Base-by-base conservation (phyloP, 2,329 filamentous ascomycete species). In the Neophaeococcomyces aloes region DNA sequence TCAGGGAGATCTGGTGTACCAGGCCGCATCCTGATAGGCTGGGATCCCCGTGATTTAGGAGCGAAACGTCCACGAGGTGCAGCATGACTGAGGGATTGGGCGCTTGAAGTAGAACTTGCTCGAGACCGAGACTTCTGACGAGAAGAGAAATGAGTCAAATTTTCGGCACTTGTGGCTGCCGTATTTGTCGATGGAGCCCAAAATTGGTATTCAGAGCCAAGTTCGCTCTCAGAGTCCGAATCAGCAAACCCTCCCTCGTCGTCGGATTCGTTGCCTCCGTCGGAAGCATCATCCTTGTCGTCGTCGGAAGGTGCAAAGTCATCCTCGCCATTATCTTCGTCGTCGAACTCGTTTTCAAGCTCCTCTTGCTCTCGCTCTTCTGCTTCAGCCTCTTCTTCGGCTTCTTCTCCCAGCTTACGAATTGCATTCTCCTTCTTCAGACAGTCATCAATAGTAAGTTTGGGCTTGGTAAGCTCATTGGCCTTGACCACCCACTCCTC, bases 401-500 rank as follows among this genome's bases (percentile, higher is more conserved):
- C 91, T 63, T 98, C 89, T 59, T 86, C 81, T 37, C 80, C 89
- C 19, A 96, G 67, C 49, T 83, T 80, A 38, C 89, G 81, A 50
- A 98, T 91, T 23, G 78, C 79, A 49, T 86, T 87, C 65, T 98
- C 91, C 64, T 94, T 93, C 60, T 78, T 75, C 52, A 98, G 72
- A 3, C 88, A 94, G 59, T 96, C 91, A 53, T 82, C 79, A 52
- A 98, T 81, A 3, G 88, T 96, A 30, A 98, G 71, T 57, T 85
- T 86, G 38, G 73, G 73, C 44, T 73, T 72, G 51, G 78, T 70
- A 30, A 42, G n/a, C 25, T 76, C 74, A 6, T 74, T 71, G 27
- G 76, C 70, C 56, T 85, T 81, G 44, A 82, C 78, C 23, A 93
- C 85, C 91, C 91, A 98, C 56, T 94, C 88, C 46, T 95, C 88